A percentile compares a stretch with the other conserved stretches of the same genome.
Conservation (phyloP, 2,329 filamentous ascomycete species). For the Monilinia polystroma region DNA sequence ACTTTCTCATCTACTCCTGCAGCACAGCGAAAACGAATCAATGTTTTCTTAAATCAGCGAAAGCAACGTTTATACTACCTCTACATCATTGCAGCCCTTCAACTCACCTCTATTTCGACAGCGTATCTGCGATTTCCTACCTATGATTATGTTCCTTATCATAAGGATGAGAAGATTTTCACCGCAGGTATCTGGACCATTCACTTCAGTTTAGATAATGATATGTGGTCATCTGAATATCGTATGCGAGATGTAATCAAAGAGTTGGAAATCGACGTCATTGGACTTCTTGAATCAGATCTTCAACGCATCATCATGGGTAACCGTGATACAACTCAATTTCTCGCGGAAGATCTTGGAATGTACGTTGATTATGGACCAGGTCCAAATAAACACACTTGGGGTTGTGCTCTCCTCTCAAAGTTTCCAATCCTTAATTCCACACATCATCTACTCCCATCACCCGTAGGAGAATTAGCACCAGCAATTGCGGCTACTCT, state of each 20-base stretch:
- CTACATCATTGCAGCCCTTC: constrained; percentile 71
- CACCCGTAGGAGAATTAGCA: constrained; percentile 89
- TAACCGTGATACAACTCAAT: constrained; percentile 94
- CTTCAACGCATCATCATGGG: constrained; percentile 99
- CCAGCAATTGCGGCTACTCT: constrained; percentile 97
- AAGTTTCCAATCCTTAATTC: constrained; percentile 98
- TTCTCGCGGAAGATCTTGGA: constrained; percentile 89
- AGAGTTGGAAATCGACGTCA: constrained; percentile 94
- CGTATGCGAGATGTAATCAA: constrained; percentile 89
- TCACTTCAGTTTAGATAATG: constrained; percentile 95
- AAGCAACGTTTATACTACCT: constrained; percentile 63
- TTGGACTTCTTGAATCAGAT: constrained; percentile 92
- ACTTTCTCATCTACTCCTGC: constrained; percentile 49
- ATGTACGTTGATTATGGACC: constrained; percentile 99
- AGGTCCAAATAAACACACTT: constrained; percentile 98
- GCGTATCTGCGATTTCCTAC: constrained; percentile 90
- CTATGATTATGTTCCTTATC: constrained; percentile 88
- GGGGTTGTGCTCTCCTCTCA: constrained; percentile 88
- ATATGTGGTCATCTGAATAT: constrained; percentile 97
- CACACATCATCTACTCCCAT: constrained; percentile 91
- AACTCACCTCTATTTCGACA: constrained; percentile 74
- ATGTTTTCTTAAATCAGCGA: constrained; percentile 46
- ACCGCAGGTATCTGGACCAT: constrained; percentile 99
- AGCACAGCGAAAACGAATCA: constrained; percentile 39
- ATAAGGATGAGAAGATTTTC: constrained; percentile 79